Conservation (phyloP, 768 basidiomycete genomes). For the Nidularia pulvinata region DNA sequence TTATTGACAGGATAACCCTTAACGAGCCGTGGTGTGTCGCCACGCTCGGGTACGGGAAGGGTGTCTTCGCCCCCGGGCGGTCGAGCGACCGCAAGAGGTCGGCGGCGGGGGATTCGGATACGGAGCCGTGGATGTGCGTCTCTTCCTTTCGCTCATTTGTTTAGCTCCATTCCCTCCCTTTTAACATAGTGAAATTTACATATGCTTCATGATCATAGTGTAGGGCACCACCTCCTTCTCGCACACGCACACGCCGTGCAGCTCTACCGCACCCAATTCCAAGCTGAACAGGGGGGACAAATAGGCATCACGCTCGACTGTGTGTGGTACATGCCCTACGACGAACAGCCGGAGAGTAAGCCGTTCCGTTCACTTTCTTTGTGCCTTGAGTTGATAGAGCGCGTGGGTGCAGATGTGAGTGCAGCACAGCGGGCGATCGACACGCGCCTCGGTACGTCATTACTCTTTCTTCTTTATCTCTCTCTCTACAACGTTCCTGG, state of each 20-base stretch:
- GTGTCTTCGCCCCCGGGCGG: conserved; percentile 69
- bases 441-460: conserved; percentile 50
- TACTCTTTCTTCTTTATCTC: too few relatives aligned
- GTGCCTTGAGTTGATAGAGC: neutral
- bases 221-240: conserved; percentile 66
- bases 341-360: conserved; percentile 63
- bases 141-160: conserved; percentile 3
- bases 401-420: conserved; percentile 41
- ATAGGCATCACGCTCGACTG: conserved; percentile 79
- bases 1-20: conserved; percentile 52
- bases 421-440: conserved; percentile 68
- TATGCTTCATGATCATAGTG: conserved; percentile 29
- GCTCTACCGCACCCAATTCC: conserved; percentile 60
- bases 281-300: conserved; percentile 49
- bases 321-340: conserved; percentile 66
- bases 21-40: conserved; percentile 77
- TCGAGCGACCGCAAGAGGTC: conserved; percentile 58
- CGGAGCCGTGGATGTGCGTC: conserved; percentile 65
- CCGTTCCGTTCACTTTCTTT: conserved; percentile 3
- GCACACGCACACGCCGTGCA: conserved; percentile 69
- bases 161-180: neutral
- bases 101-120: conserved; percentile 55
- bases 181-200: too few relatives aligned
- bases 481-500: too few relatives aligned
- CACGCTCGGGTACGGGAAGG: conserved; percentile 62